Base-by-base conservation (phyloP, 1,139 yeast species). In the Diutina catenulata region DNA sequence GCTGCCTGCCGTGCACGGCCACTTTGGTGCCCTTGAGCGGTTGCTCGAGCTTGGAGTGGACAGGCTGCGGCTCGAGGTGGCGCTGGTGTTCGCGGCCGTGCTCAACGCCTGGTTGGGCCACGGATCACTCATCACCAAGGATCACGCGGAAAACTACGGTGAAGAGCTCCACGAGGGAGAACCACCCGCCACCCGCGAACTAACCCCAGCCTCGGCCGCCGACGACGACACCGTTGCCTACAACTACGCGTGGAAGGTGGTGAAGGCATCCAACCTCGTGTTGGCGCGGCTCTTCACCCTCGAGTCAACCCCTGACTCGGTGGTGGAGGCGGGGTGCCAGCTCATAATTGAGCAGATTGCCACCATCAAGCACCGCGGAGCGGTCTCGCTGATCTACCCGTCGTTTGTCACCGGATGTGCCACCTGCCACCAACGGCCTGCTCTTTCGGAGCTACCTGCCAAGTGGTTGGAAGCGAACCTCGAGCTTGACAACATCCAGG, bases 321-420 rank as follows among this genome's bases (percentile, higher is more conserved):
- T 18, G 9, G 9, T 21, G 3, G 25, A 20, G 7, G n/a, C n/a
- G n/a, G n/a, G n/a, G n/a, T n/a, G n/a, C n/a, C n/a, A n/a, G n/a
- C 23, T 31, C 18, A 20, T 31, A n/a, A 26, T 21, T 8, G 24
- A 21, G 18, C 35, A 31, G 13, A 19, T 31, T 14, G 24, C 18
- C 6, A 20, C 11, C 6, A 31, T 31, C 18, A 31, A 31, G 13
- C 35, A 31, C 14, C 35, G 35, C 11, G 35, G 35, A 5, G 35
- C 23, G 11, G 20, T 31, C 21, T 21, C 21, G 15, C 23, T 21
- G 24, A 31, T 31, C 8, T 31, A 31, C 3, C 35, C 35, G 4
- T 25, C 21, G 35, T 31, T 21, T 20, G 13, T 31, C 7, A 11
- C 9, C n/a, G n/a, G n/a, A n/a, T n/a, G n/a, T n/a, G n/a, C n/a